Percentiles rank a stretch among this genome's conserved stretches.
Evolutionary conservation across 2,329 filamentous ascomycete species (phyloP).

Genomic region (Mollisiaceae sp.): DNA sequence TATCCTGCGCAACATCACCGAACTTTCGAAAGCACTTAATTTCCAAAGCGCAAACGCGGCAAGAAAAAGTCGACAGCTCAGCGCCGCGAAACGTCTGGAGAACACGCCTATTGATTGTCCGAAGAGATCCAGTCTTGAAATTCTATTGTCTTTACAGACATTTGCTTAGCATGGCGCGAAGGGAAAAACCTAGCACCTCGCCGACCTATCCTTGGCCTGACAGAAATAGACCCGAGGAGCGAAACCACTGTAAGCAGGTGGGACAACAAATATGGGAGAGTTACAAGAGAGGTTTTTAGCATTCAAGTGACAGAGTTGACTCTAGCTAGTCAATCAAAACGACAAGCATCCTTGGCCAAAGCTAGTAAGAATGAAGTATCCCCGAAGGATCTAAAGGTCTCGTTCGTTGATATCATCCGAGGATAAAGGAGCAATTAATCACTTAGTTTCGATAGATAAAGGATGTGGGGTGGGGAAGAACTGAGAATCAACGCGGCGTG

Average conservation of each 20-base stretch:
- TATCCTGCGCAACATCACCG: too few relatives aligned
- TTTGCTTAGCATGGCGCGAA: background rate
- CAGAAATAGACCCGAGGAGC: background rate
- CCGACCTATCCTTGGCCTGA: background rate
- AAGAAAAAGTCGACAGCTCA: too few relatives aligned
- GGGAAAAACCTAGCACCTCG: background rate
- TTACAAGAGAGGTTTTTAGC: background rate
- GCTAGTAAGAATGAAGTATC: background rate
- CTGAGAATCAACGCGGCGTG: background rate
- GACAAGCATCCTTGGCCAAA: background rate
- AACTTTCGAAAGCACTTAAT: too few relatives aligned
- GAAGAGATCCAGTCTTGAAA: too few relatives aligned
- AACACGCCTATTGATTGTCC: too few relatives aligned
- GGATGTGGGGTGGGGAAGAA: background rate
- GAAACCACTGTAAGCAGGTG: background rate
- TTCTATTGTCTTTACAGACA: background rate
- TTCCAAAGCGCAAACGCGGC: too few relatives aligned
- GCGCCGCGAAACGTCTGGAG: too few relatives aligned
- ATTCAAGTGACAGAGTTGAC: background rate
- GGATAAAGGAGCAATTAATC: background rate
- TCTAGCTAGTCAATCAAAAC: background rate
- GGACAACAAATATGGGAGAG: too few relatives aligned
- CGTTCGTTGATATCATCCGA: background rate
- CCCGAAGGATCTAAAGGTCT: background rate
- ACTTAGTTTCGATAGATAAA: background rate